phyloP scores from a whole-genome alignment of 73 alveolate genomes.

The Effrenium voratum region DNA sequence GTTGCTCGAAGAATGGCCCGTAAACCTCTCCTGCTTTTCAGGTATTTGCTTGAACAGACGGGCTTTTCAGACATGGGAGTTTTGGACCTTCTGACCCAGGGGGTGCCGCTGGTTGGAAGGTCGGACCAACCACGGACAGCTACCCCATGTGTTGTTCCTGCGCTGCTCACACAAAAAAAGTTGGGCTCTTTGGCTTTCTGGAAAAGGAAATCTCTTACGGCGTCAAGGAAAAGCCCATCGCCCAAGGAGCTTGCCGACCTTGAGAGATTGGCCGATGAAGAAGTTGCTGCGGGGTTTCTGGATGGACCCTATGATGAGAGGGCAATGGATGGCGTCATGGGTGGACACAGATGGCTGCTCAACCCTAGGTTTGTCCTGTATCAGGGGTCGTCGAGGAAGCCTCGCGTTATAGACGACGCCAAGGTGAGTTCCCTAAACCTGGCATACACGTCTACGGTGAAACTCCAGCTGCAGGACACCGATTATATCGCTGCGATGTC shows the following conservation, averaged over 20 bases:
- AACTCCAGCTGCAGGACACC: not conserved
- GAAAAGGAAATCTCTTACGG: not conserved
- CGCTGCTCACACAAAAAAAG: not conserved
- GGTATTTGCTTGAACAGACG: not conserved
- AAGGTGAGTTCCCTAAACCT: not conserved
- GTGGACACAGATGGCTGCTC: not conserved
- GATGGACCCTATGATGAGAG: not conserved
- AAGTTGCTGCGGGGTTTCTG: not conserved
- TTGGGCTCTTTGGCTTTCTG: not conserved
- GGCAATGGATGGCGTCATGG: not conserved
- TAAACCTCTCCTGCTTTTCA: not conserved
- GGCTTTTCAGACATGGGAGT: conserved; percentile 11
- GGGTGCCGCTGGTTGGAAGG: not conserved
- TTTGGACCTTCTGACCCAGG: not conserved
- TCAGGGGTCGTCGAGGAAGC: not conserved
- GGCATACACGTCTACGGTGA: not conserved
- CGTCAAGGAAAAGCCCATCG: too few relatives aligned
- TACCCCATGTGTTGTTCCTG: not conserved
- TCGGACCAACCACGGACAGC: not conserved
- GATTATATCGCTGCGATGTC: not conserved
- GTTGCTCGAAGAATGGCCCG: not conserved
- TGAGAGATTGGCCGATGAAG: not conserved
- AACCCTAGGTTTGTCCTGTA: not conserved
- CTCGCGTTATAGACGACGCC: conserved; percentile 20
- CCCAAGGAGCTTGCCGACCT: not conserved